These are phyloP conservation scores for Persicaria tinctoria DNA, from an alignment of 148 eudicot genomes.

Conservation along the genomic window DNA sequence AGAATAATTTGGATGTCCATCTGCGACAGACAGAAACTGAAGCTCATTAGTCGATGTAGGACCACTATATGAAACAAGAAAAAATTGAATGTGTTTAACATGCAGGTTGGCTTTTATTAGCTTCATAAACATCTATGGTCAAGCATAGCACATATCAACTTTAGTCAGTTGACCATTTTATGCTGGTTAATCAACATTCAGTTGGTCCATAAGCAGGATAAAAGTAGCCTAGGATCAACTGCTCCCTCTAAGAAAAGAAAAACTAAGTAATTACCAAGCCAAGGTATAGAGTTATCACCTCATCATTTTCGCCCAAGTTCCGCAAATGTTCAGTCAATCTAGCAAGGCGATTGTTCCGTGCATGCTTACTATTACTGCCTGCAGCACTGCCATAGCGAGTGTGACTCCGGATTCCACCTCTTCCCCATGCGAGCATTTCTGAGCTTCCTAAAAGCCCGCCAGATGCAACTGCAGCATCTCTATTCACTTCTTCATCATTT, in stretches of 20 bases:
- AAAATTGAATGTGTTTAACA: not conserved
- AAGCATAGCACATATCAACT: too few species aligned
- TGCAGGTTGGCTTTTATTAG: not conserved
- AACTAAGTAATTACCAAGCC: not conserved
- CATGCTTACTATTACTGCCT: conserved; percentile 34
- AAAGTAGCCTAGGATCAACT: too few species aligned
- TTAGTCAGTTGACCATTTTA: not conserved
- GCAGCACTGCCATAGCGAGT: conserved; percentile 42
- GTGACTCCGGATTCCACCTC: conserved; percentile 65
- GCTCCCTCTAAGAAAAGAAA: not conserved
- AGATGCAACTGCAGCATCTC: conserved; percentile 35
- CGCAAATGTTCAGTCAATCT: conserved; percentile 47
- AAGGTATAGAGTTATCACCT: conserved; percentile 28
- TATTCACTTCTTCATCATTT: conserved; percentile 41
- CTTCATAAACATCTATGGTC: not conserved
- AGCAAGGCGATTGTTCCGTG: conserved; percentile 37
- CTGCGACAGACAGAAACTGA: conserved; percentile 27
- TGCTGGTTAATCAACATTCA: not conserved
- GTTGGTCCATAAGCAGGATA: too few species aligned
- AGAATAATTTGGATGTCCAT: conserved; percentile 46
- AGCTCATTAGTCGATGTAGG: not conserved
- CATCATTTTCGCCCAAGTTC: conserved; percentile 36
- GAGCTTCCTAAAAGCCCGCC: conserved; percentile 41
- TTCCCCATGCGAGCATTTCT: conserved; percentile 66
- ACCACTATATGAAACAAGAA: not conserved